These are phyloP conservation scores for Cenchrus fungigraminus DNA, from an alignment of 176 grass and related monocot species.

Conservation along the genomic window DNA sequence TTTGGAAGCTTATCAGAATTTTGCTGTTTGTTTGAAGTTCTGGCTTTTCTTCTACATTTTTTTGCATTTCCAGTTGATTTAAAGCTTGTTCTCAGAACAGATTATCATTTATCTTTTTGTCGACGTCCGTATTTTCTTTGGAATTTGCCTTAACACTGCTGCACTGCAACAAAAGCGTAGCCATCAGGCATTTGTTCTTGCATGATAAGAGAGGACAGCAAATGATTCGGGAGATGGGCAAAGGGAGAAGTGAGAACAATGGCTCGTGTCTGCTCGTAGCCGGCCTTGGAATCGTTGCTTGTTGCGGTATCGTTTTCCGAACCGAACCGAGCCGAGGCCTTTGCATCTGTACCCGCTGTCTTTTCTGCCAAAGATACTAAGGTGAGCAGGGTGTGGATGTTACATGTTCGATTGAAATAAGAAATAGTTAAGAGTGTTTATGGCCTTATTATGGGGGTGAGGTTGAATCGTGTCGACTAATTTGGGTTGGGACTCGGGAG, in stretches of 20 bases:
- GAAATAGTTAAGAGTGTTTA: background rate
- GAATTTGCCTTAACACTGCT: background rate
- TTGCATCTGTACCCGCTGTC: too few relatives aligned
- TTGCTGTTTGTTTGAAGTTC: too few relatives aligned
- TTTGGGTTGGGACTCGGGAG: background rate
- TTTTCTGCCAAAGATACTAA: background rate
- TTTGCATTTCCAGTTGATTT: background rate
- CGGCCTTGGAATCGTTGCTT: background rate
- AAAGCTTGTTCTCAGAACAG: background rate
- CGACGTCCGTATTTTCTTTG: conserved; percentile 5
- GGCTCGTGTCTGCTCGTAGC: background rate
- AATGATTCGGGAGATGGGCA: background rate
- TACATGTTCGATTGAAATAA: background rate
- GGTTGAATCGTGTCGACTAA: background rate
- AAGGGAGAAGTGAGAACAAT: background rate
- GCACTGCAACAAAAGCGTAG: background rate
- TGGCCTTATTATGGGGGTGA: too few relatives aligned
- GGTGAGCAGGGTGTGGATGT: background rate
- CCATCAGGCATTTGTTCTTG: conserved; percentile 15
- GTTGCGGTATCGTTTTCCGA: conserved; percentile 4
- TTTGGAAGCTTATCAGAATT: too few relatives aligned
- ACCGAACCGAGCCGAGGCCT: background rate
- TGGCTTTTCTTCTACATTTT: too few relatives aligned
- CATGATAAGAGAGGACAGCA: background rate
- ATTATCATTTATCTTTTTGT: background rate